Evolutionary conservation across 129 eudicot genomes (phyloP).

Genomic region (Scalesia atractyloides): DNA sequence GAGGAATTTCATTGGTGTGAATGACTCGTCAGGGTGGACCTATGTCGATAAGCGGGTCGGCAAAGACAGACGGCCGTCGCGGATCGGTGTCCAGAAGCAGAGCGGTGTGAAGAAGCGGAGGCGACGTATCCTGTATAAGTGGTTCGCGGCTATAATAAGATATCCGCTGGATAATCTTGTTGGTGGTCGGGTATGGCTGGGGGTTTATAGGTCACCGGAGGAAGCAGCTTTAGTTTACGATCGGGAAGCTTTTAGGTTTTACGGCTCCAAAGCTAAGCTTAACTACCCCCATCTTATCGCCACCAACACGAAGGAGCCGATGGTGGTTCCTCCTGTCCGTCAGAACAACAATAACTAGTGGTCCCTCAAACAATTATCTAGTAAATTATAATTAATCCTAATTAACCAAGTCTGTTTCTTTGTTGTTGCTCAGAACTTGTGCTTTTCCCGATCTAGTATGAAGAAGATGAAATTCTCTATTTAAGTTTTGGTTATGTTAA

Average conservation of each 20-base stretch:
- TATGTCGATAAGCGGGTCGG: not conserved
- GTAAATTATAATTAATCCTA: no score
- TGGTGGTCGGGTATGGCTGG: not conserved
- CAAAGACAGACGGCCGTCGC: not conserved
- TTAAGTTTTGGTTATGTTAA: no score
- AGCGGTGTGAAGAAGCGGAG: not conserved
- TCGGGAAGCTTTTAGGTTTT: not conserved
- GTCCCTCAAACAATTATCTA: no score
- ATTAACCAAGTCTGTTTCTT: no score
- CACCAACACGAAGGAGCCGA: no score
- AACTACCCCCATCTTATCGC: not conserved
- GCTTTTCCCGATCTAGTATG: no score
- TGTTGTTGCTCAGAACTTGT: no score
- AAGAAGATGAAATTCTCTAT: no score
- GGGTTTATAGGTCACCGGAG: not conserved
- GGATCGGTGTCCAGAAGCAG: not conserved
- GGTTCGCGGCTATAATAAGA: not conserved
- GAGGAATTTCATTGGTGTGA: not conserved
- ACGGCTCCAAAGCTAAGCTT: not conserved
- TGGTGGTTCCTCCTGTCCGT: no score
- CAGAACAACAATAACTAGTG: no score
- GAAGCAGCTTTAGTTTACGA: not conserved
- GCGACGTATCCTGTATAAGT: not conserved
- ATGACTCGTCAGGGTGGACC: not conserved
- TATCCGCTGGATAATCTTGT: not conserved